A percentile compares a stretch with the other conserved stretches of the same genome.
Evolutionary conservation across 1,139 yeast genomes (phyloP).

Genomic region (Debaryomyces psychrophilus): DNA sequence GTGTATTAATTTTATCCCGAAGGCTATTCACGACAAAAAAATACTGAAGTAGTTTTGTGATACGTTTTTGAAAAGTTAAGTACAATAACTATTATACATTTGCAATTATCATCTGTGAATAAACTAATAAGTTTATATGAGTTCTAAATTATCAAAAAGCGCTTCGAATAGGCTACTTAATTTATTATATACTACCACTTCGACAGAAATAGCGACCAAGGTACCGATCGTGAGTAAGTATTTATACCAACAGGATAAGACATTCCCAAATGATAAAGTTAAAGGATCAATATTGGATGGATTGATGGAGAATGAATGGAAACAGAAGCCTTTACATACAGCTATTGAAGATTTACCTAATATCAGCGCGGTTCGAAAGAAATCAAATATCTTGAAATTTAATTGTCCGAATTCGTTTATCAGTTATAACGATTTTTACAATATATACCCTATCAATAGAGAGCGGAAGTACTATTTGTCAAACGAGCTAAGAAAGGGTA

Average conservation of each 20-base stretch:
- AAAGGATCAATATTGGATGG: conserved; percentile 31
- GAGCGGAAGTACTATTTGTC: conserved; percentile 34
- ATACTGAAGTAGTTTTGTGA: conserved; percentile 10
- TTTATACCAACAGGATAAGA: conserved; percentile 26
- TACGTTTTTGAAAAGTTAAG: conserved; percentile 2
- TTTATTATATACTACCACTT: conserved; percentile 34
- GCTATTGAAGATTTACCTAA: conserved; percentile 30
- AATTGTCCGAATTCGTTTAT: conserved; percentile 41
- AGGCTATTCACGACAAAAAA: conserved; percentile 8
- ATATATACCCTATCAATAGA: conserved; percentile 36
- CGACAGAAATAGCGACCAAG: conserved; percentile 32
- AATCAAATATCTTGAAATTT: conserved; percentile 39
- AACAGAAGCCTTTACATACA: conserved; percentile 28
- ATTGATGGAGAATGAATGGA: conserved; percentile 36
- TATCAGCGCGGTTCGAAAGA: conserved; percentile 7
- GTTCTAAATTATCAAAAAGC: conserved; percentile 23
- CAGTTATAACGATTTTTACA: conserved; percentile 39
- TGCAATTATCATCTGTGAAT: background rate
- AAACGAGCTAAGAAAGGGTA: conserved; percentile 23
- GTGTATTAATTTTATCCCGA: conserved; percentile 9
- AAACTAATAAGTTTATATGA: conserved; percentile 4
- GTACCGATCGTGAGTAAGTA: conserved; percentile 30
- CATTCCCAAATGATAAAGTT: conserved; percentile 5
- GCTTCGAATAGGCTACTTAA: conserved; percentile 34
- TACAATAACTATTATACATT: background rate